Conservation (phyloP, 495 filamentous ascomycete species). For the Chaetomidium leptoderma region DNA sequence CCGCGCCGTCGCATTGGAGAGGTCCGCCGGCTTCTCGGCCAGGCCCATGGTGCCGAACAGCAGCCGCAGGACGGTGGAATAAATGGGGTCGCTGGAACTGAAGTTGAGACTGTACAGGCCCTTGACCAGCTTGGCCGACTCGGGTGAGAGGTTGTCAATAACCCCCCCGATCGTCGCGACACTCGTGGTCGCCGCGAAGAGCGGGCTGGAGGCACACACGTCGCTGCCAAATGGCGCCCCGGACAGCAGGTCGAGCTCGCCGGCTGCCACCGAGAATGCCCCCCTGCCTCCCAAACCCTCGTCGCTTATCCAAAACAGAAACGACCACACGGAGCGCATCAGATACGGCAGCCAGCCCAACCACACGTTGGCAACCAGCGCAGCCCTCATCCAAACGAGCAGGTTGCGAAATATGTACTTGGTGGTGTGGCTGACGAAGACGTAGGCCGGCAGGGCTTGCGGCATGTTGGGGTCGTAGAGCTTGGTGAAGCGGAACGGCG, state of each 20-base stretch:
- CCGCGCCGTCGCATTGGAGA: constrained; percentile 14
- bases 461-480: constrained; percentile 95
- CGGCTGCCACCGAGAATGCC: neutral
- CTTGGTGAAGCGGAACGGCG: constrained; percentile 94
- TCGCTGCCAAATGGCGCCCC: constrained; percentile 21
- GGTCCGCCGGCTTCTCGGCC: constrained; percentile 15
- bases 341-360: constrained; percentile 81
- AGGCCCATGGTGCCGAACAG: constrained; percentile 31
- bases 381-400: constrained; percentile 68
- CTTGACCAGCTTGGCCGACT: constrained; percentile 30
- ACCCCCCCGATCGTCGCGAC: constrained; percentile 31
- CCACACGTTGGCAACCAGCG: constrained; percentile 84
- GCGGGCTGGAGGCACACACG: constrained; percentile 45
- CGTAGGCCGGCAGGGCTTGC: constrained; percentile 63
- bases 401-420: constrained; percentile 66
- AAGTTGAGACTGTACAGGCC: constrained; percentile 28
- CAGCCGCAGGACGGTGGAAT: constrained; percentile 25
- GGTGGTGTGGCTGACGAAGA: constrained; percentile 72
- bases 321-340: constrained; percentile 86
- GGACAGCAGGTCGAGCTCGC: neutral
- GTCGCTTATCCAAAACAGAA: constrained; percentile 92
- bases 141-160: constrained; percentile 27
- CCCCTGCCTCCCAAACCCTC: constrained; percentile 62
- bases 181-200: constrained; percentile 38
- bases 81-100: constrained; percentile 27